Percentiles rank a stretch among this genome's conserved stretches.
These are phyloP conservation scores for Stentor coeruleus DNA, from an alignment of 73 alveolate species.

Conservation along the genomic window DNA sequence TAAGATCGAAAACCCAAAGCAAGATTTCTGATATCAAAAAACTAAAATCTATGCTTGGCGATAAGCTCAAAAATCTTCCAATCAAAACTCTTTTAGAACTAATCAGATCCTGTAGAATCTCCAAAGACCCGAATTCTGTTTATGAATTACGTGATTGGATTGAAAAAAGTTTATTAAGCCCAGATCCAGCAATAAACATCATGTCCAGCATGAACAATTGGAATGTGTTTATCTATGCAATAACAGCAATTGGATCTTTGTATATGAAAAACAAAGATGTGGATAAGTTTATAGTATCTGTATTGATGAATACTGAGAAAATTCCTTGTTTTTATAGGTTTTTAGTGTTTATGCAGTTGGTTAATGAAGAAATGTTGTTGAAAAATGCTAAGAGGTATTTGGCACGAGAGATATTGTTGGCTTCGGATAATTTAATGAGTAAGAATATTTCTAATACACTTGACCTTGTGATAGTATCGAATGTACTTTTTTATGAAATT, in stretches of 20 bases:
- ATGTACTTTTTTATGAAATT: not conserved
- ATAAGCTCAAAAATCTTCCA: conserved; percentile 16
- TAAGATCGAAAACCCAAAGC: not conserved
- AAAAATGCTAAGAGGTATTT: not conserved
- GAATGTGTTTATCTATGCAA: not conserved
- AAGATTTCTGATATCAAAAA: conserved; percentile 6
- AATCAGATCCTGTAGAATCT: not conserved
- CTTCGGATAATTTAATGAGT: not conserved
- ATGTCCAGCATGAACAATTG: not conserved
- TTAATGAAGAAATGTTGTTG: not conserved
- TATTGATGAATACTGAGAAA: not conserved
- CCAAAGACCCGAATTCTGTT: not conserved
- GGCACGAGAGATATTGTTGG: not conserved
- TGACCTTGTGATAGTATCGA: not conserved
- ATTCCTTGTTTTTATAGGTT: not conserved
- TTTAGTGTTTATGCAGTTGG: not conserved
- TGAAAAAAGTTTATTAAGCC: not conserved
- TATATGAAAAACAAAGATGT: not conserved
- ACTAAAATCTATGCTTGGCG: not conserved
- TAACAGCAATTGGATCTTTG: not conserved
- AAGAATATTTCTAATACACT: not conserved
- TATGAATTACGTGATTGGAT: conserved; percentile 20
- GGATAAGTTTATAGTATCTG: not conserved
- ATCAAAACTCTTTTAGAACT: not conserved
- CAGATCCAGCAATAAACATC: not conserved